Conservation (phyloP, 176 grass and related monocot genomes). For the Avena sativa region DNA sequence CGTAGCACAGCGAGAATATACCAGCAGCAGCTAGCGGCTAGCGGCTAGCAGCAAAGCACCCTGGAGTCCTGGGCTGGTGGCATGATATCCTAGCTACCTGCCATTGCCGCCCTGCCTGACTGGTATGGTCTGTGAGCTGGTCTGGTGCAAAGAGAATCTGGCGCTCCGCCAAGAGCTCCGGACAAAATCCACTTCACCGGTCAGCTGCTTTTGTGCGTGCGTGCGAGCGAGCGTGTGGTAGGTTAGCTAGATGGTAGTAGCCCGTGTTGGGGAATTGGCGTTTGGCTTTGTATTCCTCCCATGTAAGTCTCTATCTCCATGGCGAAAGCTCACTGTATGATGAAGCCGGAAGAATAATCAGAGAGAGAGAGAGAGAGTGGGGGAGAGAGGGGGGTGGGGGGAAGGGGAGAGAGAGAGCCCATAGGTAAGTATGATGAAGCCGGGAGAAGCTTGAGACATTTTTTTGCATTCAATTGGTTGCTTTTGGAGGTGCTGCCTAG, state of each 20-base stretch:
- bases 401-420: background rate
- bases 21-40: background rate
- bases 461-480: conserved; percentile 39
- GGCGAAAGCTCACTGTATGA: conserved; percentile 16
- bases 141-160: conserved; percentile 62
- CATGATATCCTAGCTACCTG: conserved; percentile 15
- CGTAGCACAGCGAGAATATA: background rate
- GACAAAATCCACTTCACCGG: conserved; percentile 84
- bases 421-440: background rate
- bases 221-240: conserved; percentile 12
- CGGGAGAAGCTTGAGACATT: conserved; percentile 25
- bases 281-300: conserved; percentile 34
- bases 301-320: conserved; percentile 42
- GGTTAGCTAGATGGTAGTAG: background rate
- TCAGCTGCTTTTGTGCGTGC: conserved; percentile 36
- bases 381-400: too few species aligned
- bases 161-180: conserved; percentile 64
- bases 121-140: conserved; percentile 32
- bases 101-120: conserved; percentile 22
- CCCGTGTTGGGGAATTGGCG: conserved; percentile 27
- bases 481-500: conserved; percentile 40
- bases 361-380: too few species aligned
- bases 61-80: background rate
- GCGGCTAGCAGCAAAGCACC: background rate
- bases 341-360: background rate